Conservation (phyloP, 2,329 filamentous ascomycete genomes). For the Fusarium pininemorale region DNA sequence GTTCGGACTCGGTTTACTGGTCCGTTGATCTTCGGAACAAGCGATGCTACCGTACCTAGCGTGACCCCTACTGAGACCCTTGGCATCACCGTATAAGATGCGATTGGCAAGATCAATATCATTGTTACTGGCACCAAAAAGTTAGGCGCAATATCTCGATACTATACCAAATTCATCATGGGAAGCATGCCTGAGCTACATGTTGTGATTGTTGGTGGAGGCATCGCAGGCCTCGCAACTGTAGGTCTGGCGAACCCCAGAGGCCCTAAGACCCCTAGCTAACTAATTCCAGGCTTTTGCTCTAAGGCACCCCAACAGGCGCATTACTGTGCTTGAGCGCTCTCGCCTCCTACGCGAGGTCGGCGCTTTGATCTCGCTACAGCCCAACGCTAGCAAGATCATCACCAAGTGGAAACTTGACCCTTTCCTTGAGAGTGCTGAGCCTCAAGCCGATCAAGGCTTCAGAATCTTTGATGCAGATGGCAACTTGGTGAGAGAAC, state of each 20-base stretch:
- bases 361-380: constrained; percentile 31
- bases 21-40: background rate
- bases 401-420: constrained; percentile 29
- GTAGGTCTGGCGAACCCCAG: background rate
- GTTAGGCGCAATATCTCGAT: background rate
- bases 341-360: constrained; percentile 36
- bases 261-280: background rate
- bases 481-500: constrained; percentile 26
- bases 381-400: constrained; percentile 37
- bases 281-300: constrained; percentile 15
- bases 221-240: constrained; percentile 31
- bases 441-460: constrained; percentile 28
- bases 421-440: constrained; percentile 18
- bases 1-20: constrained; percentile 21
- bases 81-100: constrained; percentile 16
- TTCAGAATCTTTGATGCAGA: constrained; percentile 34
- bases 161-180: constrained; percentile 11
- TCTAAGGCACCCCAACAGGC: constrained; percentile 18
- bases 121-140: background rate
- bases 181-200: constrained; percentile 33
- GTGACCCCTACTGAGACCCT: background rate
- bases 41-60: background rate
- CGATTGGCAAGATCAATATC: background rate
- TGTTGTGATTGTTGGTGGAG: constrained; percentile 33
- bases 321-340: constrained; percentile 35